Evolutionary conservation across 1,139 yeast species (phyloP).

Genomic region (Yamadazyma trypodendri): DNA sequence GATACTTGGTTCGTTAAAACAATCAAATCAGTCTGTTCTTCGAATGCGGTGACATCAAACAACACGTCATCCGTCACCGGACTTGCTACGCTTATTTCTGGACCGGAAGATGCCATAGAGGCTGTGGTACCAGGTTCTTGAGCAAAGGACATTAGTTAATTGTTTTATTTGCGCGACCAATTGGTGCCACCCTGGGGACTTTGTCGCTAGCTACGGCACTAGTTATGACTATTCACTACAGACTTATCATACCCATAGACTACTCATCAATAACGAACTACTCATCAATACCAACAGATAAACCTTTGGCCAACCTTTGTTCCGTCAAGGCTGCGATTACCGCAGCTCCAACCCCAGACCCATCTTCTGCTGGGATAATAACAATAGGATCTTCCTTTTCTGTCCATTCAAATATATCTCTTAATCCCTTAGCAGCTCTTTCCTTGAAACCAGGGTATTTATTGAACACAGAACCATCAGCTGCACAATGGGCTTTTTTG

Average conservation of each 20-base stretch:
- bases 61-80: neutral
- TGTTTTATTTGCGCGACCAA: no score
- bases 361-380: slow-evolving; percentile 93
- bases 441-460: slow-evolving; percentile 89
- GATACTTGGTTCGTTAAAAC: slow-evolving; percentile 18
- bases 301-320: slow-evolving; percentile 67
- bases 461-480: slow-evolving; percentile 95
- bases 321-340: slow-evolving; percentile 92
- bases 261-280: slow-evolving; percentile 8
- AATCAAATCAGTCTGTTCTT: slow-evolving; percentile 16
- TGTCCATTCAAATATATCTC: slow-evolving; percentile 88
- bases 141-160: neutral
- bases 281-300: slow-evolving; percentile 61
- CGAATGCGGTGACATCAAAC: slow-evolving; percentile 11
- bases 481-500: slow-evolving; percentile 83
- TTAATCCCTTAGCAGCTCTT: slow-evolving; percentile 84
- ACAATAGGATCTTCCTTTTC: slow-evolving; percentile 66
- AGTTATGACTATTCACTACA: neutral
- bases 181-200: no score
- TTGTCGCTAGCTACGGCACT: neutral
- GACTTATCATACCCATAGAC: no score
- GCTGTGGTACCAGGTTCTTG: neutral
- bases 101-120: neutral
- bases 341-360: slow-evolving; percentile 98
- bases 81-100: no score